Percentiles rank a stretch among this genome's conserved stretches.
phyloP scores from a whole-genome alignment of 2,329 filamentous ascomycete genomes.

The Thermoascus crustaceus region DNA sequence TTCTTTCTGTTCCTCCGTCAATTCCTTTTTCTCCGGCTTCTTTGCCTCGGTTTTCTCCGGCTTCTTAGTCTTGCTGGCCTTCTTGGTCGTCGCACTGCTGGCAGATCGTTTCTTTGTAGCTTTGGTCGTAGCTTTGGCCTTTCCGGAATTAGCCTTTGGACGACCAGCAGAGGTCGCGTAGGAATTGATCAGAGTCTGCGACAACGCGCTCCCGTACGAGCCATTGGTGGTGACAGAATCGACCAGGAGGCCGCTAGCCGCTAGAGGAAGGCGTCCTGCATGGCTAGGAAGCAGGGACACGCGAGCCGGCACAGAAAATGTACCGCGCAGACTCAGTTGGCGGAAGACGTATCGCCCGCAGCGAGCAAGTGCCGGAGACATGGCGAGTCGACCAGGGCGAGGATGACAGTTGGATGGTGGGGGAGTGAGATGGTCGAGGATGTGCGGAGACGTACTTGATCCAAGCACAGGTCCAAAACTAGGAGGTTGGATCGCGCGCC shows the following conservation, averaged over 20 bases:
- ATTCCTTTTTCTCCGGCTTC: conserved; percentile 23
- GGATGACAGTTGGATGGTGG: background rate
- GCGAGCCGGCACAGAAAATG: conserved; percentile 18
- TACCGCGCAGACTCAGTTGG: conserved; percentile 18
- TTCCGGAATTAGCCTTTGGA: conserved; percentile 23
- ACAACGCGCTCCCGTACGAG: conserved; percentile 11
- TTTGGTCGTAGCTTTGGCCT: conserved; percentile 17
- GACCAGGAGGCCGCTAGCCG: conserved; percentile 10
- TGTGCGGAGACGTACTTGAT: background rate
- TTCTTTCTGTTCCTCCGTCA: conserved; percentile 25
- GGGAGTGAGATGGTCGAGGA: background rate
- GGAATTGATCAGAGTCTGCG: conserved; percentile 16
- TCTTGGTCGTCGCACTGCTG: conserved; percentile 11
- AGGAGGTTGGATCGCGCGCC: conserved; percentile 5
- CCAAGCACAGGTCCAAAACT: background rate
- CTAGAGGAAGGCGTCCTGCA: conserved; percentile 18
- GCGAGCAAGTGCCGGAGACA: conserved; percentile 25
- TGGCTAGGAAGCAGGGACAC: conserved; percentile 19
- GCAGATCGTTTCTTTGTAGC: conserved; percentile 8
- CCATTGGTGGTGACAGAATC: conserved; percentile 9
- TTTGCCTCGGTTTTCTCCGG: conserved; percentile 15
- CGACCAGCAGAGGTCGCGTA: conserved; percentile 27
- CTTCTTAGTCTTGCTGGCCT: conserved; percentile 14
- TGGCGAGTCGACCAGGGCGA: conserved; percentile 7
- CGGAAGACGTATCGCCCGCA: conserved; percentile 24